phyloP scores from a whole-genome alignment of 1,284 basidiomycete species.

The Ceratobasidium sp. region DNA sequence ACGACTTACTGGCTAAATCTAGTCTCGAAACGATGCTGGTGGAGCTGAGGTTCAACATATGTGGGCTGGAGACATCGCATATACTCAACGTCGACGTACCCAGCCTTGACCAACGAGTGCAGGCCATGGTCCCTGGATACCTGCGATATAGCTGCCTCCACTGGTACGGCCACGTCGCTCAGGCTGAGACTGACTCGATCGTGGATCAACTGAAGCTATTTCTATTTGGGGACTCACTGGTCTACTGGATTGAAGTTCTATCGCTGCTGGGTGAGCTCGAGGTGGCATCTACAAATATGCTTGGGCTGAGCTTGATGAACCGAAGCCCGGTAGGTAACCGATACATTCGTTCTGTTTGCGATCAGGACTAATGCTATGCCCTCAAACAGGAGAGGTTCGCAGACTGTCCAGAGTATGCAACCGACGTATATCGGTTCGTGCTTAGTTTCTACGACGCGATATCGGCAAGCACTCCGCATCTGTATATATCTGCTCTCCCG shows the following conservation, averaged over 20 bases:
- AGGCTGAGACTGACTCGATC: too few species aligned
- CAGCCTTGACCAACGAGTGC: not conserved
- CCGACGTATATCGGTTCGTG: not conserved
- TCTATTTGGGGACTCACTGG: too few species aligned
- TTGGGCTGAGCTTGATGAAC: too few species aligned
- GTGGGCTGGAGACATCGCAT: slow-evolving; percentile 4
- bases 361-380: too few species aligned
- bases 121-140: not conserved
- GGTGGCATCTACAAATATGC: too few species aligned
- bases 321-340: too few species aligned
- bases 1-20: not conserved
- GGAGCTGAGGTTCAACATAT: slow-evolving; percentile 21
- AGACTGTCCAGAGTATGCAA: not conserved
- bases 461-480: slow-evolving; percentile 6
- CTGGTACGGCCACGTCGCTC: slow-evolving; percentile 8
- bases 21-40: slow-evolving; percentile 13
- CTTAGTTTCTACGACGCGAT: slow-evolving; percentile 18
- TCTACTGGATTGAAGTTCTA: too few species aligned
- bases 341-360: too few species aligned
- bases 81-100: slow-evolving; percentile 20
- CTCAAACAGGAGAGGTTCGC: too few species aligned
- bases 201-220: too few species aligned
- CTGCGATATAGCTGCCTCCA: slow-evolving; percentile 16
- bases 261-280: too few species aligned
- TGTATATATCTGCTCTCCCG: not conserved